Evolutionary conservation across 129 eudicot species (phyloP).

Genomic region (Artemisia argyi): DNA sequence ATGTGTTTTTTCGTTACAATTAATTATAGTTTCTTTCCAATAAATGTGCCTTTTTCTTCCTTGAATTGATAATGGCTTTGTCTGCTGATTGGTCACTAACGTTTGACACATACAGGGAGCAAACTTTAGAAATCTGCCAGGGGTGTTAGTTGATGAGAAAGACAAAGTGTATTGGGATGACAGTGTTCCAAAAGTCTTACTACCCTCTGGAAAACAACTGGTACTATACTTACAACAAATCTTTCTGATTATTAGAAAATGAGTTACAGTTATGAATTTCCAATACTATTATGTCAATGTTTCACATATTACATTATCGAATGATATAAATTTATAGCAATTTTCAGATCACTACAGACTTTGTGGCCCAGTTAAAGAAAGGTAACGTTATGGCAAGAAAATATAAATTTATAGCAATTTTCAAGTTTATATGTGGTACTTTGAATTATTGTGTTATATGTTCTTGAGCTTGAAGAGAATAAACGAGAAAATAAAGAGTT

Average conservation of each 20-base stretch:
- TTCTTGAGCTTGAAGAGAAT: no score
- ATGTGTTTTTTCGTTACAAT: no score
- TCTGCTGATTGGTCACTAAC: neutral
- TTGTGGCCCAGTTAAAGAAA: constrained; percentile 56
- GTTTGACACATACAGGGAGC: constrained; percentile 58
- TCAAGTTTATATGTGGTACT: no score
- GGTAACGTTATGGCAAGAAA: constrained; percentile 34
- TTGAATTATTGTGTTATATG: no score
- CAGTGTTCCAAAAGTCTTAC: constrained; percentile 35
- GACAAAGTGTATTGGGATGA: constrained; percentile 53
- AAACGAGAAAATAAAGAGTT: no score
- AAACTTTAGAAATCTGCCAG: constrained; percentile 59
- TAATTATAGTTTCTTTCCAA: no score
- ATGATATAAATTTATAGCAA: no score
- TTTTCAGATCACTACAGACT: constrained; percentile 68
- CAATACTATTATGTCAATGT: neutral
- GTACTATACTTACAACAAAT: constrained; percentile 26
- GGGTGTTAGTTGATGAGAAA: constrained; percentile 46
- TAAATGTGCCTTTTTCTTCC: no score
- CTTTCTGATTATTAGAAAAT: neutral
- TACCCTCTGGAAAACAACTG: constrained; percentile 67
- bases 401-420: no score
- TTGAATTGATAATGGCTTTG: neutral
- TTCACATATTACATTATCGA: neutral
- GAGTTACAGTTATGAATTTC: neutral